Base-by-base conservation (phyloP, 495 filamentous ascomycete species). In the Talaromyces stipitatus region DNA sequence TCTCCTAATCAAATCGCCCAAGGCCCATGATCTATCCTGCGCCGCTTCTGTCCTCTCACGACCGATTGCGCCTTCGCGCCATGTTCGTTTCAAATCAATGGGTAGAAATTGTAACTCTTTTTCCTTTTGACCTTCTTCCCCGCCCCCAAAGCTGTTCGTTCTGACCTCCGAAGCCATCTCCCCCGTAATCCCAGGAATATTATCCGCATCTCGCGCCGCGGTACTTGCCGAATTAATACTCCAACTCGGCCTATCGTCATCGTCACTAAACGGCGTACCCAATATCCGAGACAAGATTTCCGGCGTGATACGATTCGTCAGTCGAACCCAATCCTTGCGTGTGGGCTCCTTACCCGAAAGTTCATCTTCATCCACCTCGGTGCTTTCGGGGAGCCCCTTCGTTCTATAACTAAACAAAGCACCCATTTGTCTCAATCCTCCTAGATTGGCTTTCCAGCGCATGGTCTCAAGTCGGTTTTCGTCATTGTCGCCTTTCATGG, bases 21-120 rank as follows among this genome's bases (percentile, higher is more conserved):
- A 62, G n/a, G 82, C 82, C 86, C 86, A 90, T 27, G 80, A 84
- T 6, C 85, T 66, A 70, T 92, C 89, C 50, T 85, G 77, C 6
- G 88, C 84, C 43, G 80, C 83, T 36, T 89, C 82, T 12, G 85
- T 91, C 58, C 84, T 76, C 63, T 87, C 89, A 14, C 84, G 77
- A 24, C 91, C 91, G 28, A 86, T 77, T 5, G 85, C 84, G 0
- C 80, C 82, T 33, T 81, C 76, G 41, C 84, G 76, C 82, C 89
- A 92, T 1, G 89, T 91, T 57, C 76, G 66, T 64, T 77, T 80
- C 20, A 82, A 56, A 57, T 82, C 76, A 38, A 82, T 65, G 0
- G 73, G 74, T 22, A 82, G 64, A 26, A 79, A 74, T 0, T 64
- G 66, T 32, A 82, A 66, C 29, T 76, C 73, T 27, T 66, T 64